These are phyloP conservation scores for Tulasnella sp. DNA, from an alignment of 768 basidiomycete species.

Conservation along the genomic window DNA sequence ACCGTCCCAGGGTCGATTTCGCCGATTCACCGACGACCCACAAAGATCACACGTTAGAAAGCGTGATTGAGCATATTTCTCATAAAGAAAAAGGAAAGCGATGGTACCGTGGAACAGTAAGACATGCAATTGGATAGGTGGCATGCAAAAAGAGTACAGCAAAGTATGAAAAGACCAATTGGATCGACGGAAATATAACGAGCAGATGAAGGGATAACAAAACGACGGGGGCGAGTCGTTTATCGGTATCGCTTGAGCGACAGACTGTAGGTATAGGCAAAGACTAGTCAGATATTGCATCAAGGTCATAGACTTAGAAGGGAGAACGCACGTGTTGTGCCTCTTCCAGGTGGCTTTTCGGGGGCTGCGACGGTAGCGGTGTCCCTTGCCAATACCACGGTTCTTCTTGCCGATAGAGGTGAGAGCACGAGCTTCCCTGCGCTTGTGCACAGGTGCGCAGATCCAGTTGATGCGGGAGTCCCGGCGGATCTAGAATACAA, in stretches of 20 bases:
- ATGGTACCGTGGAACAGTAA: neutral
- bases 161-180: neutral
- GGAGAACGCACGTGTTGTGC: conserved; percentile 67
- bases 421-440: conserved; percentile 93
- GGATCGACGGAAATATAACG: neutral
- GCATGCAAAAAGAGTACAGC: neutral
- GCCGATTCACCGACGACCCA: neutral
- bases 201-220: neutral
- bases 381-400: conserved; percentile 94
- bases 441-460: conserved; percentile 95
- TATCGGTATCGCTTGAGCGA: conserved; percentile 31
- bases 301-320: too few relatives aligned
- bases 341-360: conserved; percentile 90
- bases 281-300: neutral
- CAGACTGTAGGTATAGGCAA: conserved; percentile 22
- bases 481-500: conserved; percentile 64
- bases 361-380: conserved; percentile 88
- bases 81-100: neutral
- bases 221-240: conserved; percentile 4
- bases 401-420: conserved; percentile 97
- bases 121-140: neutral
- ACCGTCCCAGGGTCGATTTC: neutral
- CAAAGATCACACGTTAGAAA: neutral
- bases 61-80: neutral
- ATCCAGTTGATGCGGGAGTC: conserved; percentile 99